A percentile compares a stretch with the other conserved stretches of the same genome.
These are phyloP conservation scores for Dactylorhiza incarnata DNA, from an alignment of 106 monocot species.

Conservation along the genomic window DNA sequence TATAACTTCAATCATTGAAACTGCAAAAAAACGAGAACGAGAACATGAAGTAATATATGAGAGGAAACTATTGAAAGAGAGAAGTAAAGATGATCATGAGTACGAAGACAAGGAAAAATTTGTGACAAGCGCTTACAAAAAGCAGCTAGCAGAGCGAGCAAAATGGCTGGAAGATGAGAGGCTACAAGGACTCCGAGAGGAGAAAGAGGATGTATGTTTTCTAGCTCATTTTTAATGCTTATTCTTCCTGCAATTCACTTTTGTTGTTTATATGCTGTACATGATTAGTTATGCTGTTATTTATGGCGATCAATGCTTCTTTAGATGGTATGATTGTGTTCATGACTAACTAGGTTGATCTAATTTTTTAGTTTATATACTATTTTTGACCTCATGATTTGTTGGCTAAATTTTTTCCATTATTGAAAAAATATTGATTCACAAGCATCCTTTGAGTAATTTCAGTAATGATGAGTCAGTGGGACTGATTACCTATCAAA, in stretches of 20 bases:
- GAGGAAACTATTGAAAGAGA: constrained; percentile 76
- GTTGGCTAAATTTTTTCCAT: too few species aligned
- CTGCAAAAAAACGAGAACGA: constrained; percentile 65
- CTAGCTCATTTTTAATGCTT: neutral
- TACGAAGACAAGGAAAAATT: constrained; percentile 86
- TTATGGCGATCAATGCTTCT: neutral
- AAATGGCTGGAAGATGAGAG: constrained; percentile 87
- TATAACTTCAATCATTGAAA: constrained; percentile 59
- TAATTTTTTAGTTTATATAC: too few species aligned
- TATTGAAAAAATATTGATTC: too few species aligned
- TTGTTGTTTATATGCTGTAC: neutral
- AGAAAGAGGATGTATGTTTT: constrained; percentile 81
- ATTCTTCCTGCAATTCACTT: neutral
- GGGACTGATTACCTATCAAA: too few species aligned
- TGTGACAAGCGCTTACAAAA: constrained; percentile 83
- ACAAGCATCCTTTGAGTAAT: too few species aligned
- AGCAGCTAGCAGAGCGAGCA: constrained; percentile 76
- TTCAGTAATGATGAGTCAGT: too few species aligned
- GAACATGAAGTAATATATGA: constrained; percentile 86
- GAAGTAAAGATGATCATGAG: constrained; percentile 86
- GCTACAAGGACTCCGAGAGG: constrained; percentile 59
- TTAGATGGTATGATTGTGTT: too few species aligned
- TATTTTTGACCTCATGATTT: too few species aligned
- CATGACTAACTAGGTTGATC: too few species aligned
- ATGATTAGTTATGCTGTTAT: neutral